These are phyloP conservation scores for Sporothrix inflata DNA, from an alignment of 2,329 filamentous ascomycete species.

Conservation along the genomic window DNA sequence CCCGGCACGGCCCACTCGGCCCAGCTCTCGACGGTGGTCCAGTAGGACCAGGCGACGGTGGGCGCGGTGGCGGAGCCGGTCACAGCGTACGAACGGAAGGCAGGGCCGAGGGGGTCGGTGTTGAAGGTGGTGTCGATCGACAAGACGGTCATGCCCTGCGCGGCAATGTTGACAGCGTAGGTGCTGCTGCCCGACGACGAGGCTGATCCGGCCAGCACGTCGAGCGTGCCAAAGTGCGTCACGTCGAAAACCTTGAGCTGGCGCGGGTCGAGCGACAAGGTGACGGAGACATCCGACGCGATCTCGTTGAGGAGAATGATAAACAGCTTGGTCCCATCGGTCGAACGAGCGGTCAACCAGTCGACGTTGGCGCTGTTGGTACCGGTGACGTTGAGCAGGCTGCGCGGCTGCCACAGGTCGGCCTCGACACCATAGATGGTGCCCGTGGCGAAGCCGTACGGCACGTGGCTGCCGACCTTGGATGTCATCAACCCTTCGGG, in stretches of 20 bases:
- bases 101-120: constrained; percentile 22
- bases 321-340: constrained; percentile 26
- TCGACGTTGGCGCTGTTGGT: constrained; percentile 25
- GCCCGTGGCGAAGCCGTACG: constrained; percentile 27
- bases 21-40: constrained; percentile 29
- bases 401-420: constrained; percentile 27
- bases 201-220: background rate
- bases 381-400: constrained; percentile 6
- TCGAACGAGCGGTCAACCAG: constrained; percentile 25
- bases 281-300: background rate
- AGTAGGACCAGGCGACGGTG: constrained; percentile 29
- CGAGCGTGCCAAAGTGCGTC: constrained; percentile 8
- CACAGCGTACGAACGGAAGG: constrained; percentile 22
- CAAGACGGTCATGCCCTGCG: constrained; percentile 18
- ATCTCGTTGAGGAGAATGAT: constrained; percentile 26
- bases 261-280: constrained; percentile 23
- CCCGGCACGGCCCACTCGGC: constrained; percentile 27
- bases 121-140: constrained; percentile 20
- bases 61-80: constrained; percentile 1
- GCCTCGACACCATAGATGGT: constrained; percentile 26
- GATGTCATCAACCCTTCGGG: constrained; percentile 30
- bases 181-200: background rate
- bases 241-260: constrained; percentile 13
- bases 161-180: constrained; percentile 21
- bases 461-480: constrained; percentile 31